These are phyloP conservation scores for Yamadazyma sp. DNA, from an alignment of 805 yeast species.

Conservation along the genomic window DNA sequence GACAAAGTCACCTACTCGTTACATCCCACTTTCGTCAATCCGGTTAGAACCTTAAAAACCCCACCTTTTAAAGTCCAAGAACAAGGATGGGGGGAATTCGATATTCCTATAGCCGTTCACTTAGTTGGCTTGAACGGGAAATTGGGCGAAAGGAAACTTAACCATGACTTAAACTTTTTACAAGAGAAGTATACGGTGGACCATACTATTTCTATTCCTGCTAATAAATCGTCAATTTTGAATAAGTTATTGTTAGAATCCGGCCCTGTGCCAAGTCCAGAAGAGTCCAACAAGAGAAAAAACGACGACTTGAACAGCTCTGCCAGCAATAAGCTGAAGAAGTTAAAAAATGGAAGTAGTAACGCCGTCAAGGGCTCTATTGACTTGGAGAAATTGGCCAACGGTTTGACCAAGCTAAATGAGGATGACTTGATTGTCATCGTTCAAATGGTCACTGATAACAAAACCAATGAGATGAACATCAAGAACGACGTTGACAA, in stretches of 20 bases:
- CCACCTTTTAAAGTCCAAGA: constrained; percentile 87
- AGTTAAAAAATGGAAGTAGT: constrained; percentile 44
- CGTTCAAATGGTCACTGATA: constrained; percentile 97
- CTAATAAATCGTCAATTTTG: constrained; percentile 65
- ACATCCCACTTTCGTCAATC: constrained; percentile 94
- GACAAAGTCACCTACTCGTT: constrained; percentile 91
- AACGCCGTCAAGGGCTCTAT: constrained; percentile 67
- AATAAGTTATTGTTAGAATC: constrained; percentile 72
- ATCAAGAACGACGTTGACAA: constrained; percentile 93
- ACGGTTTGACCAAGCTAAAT: constrained; percentile 78
- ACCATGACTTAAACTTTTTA: constrained; percentile 86
- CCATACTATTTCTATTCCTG: constrained; percentile 74
- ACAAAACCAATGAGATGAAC: constrained; percentile 91
- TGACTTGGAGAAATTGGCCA: constrained; percentile 88
- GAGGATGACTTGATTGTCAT: constrained; percentile 94
- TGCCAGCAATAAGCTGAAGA: constrained; percentile 48
- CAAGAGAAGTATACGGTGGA: constrained; percentile 76
- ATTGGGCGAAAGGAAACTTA: constrained; percentile 82
- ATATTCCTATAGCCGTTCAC: constrained; percentile 75
- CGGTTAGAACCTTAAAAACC: constrained; percentile 74
- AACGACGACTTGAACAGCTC: constrained; percentile 19
- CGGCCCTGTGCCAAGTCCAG: constrained; percentile 67
- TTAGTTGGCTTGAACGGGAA: constrained; percentile 64
- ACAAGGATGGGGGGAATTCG: constrained; percentile 99
- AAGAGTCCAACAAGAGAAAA: constrained; percentile 26